A percentile compares a stretch with the other conserved stretches of the same genome.
Evolutionary conservation across 495 filamentous ascomycete genomes (phyloP).

Genomic region (Penicillium manginii): DNA sequence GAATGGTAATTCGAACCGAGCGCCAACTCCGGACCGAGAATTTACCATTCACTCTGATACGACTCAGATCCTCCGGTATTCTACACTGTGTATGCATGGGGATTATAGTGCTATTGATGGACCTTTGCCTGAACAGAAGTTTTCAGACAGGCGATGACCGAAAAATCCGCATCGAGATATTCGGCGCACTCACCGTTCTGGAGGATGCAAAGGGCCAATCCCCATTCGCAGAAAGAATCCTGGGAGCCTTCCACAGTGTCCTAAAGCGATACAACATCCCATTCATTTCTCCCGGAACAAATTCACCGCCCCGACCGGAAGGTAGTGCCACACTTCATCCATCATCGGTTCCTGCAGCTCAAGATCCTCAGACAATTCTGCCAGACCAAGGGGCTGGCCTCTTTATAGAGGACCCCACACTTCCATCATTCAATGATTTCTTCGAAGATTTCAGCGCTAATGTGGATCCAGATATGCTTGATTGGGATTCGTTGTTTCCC

Average conservation of each 20-base stretch:
- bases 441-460: slow-evolving; percentile 28
- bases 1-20: slow-evolving; percentile 36
- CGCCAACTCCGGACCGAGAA: slow-evolving; percentile 21
- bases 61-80: slow-evolving; percentile 31
- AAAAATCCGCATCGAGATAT: slow-evolving; percentile 30
- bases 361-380: neutral
- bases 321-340: neutral
- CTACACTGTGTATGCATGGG: slow-evolving; percentile 42
- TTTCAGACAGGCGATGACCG: slow-evolving; percentile 14
- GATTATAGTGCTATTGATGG: slow-evolving; percentile 40
- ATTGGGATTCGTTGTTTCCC: slow-evolving; percentile 29
- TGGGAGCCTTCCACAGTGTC: slow-evolving; percentile 38
- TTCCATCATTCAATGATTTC: slow-evolving; percentile 24
- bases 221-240: slow-evolving; percentile 34
- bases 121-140: slow-evolving; percentile 33
- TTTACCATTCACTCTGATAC: slow-evolving; percentile 24
- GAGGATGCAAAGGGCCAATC: slow-evolving; percentile 38
- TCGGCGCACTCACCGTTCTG: slow-evolving; percentile 38
- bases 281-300: neutral
- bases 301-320: neutral
- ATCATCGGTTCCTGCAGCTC: neutral
- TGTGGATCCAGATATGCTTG: slow-evolving; percentile 14
- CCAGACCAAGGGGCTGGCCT: neutral
- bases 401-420: slow-evolving; percentile 7
- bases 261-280: slow-evolving; percentile 33